phyloP scores from a whole-genome alignment of 148 eudicot species.

The Rhododendron ferrugineum region DNA sequence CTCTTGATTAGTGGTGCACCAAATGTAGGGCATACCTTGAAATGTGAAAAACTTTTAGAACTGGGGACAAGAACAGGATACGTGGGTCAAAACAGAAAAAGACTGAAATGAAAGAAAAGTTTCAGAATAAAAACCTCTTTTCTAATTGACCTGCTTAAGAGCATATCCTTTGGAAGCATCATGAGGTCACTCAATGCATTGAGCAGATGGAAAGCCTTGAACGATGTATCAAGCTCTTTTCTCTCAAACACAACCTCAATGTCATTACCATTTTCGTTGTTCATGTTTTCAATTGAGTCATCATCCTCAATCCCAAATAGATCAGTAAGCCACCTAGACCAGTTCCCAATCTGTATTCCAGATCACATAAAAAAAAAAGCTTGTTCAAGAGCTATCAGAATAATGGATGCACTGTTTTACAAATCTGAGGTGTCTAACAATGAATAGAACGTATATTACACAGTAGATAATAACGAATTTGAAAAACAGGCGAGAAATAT shows the following conservation, averaged over 20 bases:
- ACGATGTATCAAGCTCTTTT: slow-evolving; percentile 31
- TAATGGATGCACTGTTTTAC: neutral
- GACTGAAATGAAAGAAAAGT: slow-evolving; percentile 6
- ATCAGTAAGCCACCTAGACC: slow-evolving; percentile 88
- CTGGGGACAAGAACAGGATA: neutral
- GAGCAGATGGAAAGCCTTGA: slow-evolving; percentile 68
- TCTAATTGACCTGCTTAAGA: slow-evolving; percentile 58
- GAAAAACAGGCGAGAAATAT: neutral
- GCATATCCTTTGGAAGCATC: slow-evolving; percentile 99
- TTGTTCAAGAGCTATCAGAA: neutral
- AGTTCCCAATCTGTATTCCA: slow-evolving; percentile 77
- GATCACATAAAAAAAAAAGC: neutral
- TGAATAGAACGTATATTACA: neutral
- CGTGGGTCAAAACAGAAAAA: neutral
- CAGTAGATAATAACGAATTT: neutral
- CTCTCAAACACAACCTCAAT: slow-evolving; percentile 24
- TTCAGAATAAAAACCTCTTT: slow-evolving; percentile 50
- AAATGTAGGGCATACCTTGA: slow-evolving; percentile 83
- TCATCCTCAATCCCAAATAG: slow-evolving; percentile 82
- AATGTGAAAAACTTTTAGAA: neutral
- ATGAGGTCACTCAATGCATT: slow-evolving; percentile 88
- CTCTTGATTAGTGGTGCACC: slow-evolving; percentile 60
- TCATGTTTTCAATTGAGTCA: slow-evolving; percentile 33
- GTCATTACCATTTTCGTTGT: slow-evolving; percentile 14
- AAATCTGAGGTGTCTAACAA: neutral